Conservation (phyloP, 2,329 filamentous ascomycete genomes). For the Thielaviopsis punctulata region DNA sequence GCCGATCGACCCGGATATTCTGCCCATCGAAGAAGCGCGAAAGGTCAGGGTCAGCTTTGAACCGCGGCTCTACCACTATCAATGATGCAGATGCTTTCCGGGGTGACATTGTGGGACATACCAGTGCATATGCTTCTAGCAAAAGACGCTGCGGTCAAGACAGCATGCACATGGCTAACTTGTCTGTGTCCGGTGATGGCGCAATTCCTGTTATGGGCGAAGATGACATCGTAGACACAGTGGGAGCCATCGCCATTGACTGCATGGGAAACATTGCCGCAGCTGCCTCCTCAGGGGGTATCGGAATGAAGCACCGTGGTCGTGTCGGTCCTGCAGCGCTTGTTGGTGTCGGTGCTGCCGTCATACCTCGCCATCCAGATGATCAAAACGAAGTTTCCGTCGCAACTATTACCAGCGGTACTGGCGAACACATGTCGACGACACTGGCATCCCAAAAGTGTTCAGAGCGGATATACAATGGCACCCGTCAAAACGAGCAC, state of each 20-base stretch:
- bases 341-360: slow-evolving; percentile 76
- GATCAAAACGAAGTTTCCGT: slow-evolving; percentile 56
- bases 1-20: not conserved
- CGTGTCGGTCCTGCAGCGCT: slow-evolving; percentile 84
- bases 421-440: slow-evolving; percentile 94
- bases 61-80: not conserved
- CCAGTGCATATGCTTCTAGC: not conserved
- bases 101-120: not conserved
- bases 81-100: not conserved
- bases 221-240: slow-evolving; percentile 70
- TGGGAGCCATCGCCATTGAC: slow-evolving; percentile 90
- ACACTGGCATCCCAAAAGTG: slow-evolving; percentile 80
- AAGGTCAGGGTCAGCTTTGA: not conserved
- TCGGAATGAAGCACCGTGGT: slow-evolving; percentile 94
- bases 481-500: slow-evolving; percentile 38
- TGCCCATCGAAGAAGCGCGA: slow-evolving; percentile 1
- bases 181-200: not conserved
- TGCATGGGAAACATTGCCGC: slow-evolving; percentile 74
- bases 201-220: slow-evolving; percentile 1
- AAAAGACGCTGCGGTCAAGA: slow-evolving; percentile 3
- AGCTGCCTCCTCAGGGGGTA: slow-evolving; percentile 88
- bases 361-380: slow-evolving; percentile 58
- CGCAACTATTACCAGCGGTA: slow-evolving; percentile 80
- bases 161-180: not conserved
- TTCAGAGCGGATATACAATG: slow-evolving; percentile 67